Percentiles rank a stretch among this genome's conserved stretches.
phyloP scores from a whole-genome alignment of 495 filamentous ascomycete species.

The Hypoxylon rickii region DNA sequence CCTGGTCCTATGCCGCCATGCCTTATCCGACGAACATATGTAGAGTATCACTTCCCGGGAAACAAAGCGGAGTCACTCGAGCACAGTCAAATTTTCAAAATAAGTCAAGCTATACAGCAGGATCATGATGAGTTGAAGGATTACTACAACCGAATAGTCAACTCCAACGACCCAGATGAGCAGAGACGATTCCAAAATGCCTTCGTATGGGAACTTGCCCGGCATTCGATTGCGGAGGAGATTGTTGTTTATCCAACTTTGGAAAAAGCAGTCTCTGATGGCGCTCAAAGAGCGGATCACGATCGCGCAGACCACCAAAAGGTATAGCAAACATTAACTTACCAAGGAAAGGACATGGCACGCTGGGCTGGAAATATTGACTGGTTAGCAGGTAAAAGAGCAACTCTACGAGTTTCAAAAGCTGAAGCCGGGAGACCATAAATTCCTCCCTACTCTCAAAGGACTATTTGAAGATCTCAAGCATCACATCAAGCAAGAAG shows the following conservation, averaged over 20 bases:
- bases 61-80: conserved; percentile 30
- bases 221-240: conserved; percentile 68
- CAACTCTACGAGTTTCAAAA: conserved; percentile 64
- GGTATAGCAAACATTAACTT: conserved; percentile 39
- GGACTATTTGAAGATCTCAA: conserved; percentile 54
- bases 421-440: conserved; percentile 48
- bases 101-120: conserved; percentile 55
- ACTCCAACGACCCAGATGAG: conserved; percentile 51
- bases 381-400: conserved; percentile 59
- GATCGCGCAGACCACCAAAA: conserved; percentile 61
- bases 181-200: conserved; percentile 62
- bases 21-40: conserved; percentile 6
- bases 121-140: conserved; percentile 67
- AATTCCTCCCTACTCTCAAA: conserved; percentile 59
- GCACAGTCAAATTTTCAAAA: conserved; percentile 35
- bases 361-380: neutral
- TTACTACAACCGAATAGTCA: conserved; percentile 61
- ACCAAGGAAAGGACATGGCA: neutral
- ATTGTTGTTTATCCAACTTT: conserved; percentile 70
- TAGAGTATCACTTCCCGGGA: conserved; percentile 22
- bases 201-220: conserved; percentile 72
- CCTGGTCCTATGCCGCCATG: neutral
- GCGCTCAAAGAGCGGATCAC: conserved; percentile 57
- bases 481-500: conserved; percentile 65
- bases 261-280: conserved; percentile 57